phyloP scores from a whole-genome alignment of 2,329 filamentous ascomycete genomes.

The Annulohypoxylon truncatum region DNA sequence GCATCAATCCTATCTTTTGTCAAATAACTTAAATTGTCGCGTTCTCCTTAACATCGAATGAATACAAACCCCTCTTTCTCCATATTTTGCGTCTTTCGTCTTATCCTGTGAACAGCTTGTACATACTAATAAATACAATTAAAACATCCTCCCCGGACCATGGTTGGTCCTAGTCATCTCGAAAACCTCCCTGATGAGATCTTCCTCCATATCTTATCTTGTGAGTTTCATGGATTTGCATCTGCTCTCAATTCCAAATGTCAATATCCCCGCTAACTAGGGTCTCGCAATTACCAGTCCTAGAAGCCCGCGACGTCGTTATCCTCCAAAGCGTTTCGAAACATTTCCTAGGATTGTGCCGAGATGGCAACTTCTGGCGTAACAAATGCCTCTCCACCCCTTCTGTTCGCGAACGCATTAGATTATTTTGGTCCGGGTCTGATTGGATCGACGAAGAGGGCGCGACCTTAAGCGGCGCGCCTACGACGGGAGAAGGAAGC shows the following conservation, averaged over 20 bases:
- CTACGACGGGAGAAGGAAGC: conserved; percentile 39
- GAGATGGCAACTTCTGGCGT: conserved; percentile 83
- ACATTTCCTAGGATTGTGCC: conserved; percentile 72
- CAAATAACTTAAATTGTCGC: conserved; percentile 1
- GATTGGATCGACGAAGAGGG: conserved; percentile 50
- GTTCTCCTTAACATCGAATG: not conserved
- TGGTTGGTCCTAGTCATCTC: conserved; percentile 50
- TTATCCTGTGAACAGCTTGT: conserved; percentile 9
- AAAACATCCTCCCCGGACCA: conserved; percentile 10
- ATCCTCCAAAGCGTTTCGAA: conserved; percentile 76
- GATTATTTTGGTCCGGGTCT: conserved; percentile 65
- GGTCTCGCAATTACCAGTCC: conserved; percentile 44
- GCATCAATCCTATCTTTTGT: conserved; percentile 26
- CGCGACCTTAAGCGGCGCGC: conserved; percentile 31
- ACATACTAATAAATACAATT: not conserved
- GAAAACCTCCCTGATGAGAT: conserved; percentile 73
- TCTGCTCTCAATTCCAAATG: not conserved
- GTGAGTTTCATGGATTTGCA: conserved; percentile 56
- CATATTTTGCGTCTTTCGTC: conserved; percentile 1
- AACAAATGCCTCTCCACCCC: conserved; percentile 78
- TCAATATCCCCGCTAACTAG: conserved; percentile 10
- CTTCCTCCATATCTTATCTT: conserved; percentile 70
- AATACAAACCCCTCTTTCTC: conserved; percentile 5
- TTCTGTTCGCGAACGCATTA: conserved; percentile 64
- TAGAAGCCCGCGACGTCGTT: conserved; percentile 73